Evolutionary conservation across 176 grass and related monocot genomes (phyloP).

Genomic region (Carex littledalei): DNA sequence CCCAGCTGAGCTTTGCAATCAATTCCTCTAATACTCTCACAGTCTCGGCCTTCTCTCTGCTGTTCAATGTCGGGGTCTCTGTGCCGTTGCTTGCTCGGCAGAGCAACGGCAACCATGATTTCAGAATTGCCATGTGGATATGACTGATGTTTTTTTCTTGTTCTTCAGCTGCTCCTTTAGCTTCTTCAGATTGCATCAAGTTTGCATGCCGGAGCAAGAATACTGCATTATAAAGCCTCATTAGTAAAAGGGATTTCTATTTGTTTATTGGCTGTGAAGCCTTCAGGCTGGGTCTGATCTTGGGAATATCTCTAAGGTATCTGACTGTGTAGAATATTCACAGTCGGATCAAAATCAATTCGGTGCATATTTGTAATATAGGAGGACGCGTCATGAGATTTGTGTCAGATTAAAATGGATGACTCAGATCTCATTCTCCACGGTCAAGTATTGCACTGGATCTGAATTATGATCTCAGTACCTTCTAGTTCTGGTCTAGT

Average conservation of each 20-base stretch:
- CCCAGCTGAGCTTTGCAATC: constrained; percentile 58
- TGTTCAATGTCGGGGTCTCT: constrained; percentile 49
- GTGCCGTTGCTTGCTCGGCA: constrained; percentile 64
- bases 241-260: neutral
- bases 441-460: too few relatives aligned
- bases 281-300: neutral
- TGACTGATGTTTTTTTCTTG: constrained; percentile 13
- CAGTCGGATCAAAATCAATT: too few relatives aligned
- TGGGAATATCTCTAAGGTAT: too few relatives aligned
- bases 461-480: neutral
- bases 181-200: constrained; percentile 42
- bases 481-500: neutral
- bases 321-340: too few relatives aligned
- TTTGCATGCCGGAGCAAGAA: constrained; percentile 69
- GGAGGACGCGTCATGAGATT: too few relatives aligned
- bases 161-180: constrained; percentile 4
- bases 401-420: too few relatives aligned
- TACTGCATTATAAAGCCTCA: constrained; percentile 27
- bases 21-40: constrained; percentile 55
- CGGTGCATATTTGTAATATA: too few relatives aligned
- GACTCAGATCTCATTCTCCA: too few relatives aligned
- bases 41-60: constrained; percentile 64
- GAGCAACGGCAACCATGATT: constrained; percentile 70
- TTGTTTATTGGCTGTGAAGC: neutral
- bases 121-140: constrained; percentile 38